Conservation (phyloP, 2,329 filamentous ascomycete species). For the Talaromyces sp. region DNA sequence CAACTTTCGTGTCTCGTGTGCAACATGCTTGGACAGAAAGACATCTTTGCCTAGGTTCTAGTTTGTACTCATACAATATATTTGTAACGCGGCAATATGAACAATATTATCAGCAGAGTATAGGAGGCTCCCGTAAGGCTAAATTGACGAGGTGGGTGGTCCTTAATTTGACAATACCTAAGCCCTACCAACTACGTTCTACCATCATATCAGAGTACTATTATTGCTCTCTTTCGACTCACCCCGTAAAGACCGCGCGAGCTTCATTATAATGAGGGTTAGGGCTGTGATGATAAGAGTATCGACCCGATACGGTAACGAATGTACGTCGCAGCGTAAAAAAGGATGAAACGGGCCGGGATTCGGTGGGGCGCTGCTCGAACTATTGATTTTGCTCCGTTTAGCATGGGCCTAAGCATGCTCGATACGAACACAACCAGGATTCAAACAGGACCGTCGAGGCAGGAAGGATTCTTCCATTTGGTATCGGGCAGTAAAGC, state of each 20-base stretch:
- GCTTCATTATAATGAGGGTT: neutral
- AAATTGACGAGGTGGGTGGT: neutral
- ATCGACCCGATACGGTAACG: neutral
- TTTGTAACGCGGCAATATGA: neutral
- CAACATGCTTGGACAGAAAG: neutral
- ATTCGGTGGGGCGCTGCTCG: neutral
- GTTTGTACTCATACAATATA: neutral
- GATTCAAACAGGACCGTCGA: neutral
- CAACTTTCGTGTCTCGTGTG: slow-evolving; percentile 1
- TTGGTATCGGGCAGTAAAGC: neutral
- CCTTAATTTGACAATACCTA: neutral
- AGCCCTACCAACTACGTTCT: neutral
- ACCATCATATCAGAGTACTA: neutral
- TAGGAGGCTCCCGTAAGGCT: neutral
- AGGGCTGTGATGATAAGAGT: neutral
- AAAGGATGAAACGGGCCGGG: neutral
- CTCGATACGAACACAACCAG: neutral
- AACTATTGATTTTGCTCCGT: slow-evolving; percentile 11
- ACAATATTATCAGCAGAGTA: neutral
- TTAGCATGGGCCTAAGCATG: neutral
- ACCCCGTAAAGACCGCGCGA: neutral
- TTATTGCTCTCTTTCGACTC: neutral
- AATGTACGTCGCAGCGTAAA: neutral
- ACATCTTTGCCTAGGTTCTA: neutral
- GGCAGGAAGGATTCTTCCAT: neutral